Base-by-base conservation (phyloP, 805 yeast species). In the Nakazawaea ambrosiae region DNA sequence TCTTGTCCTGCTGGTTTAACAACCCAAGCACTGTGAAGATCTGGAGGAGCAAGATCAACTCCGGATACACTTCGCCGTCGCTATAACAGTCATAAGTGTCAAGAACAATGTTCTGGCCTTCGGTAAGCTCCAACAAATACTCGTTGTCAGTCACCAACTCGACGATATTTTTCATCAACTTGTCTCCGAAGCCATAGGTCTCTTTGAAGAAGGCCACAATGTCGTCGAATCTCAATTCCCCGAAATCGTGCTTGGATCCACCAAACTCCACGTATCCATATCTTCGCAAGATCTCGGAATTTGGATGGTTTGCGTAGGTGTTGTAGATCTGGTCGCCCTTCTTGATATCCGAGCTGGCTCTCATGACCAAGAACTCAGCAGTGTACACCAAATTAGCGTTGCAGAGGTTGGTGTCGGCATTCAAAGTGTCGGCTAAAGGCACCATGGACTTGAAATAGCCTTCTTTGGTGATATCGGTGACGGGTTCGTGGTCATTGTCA, bases 251-350 rank as follows among this genome's bases (percentile, higher is more conserved):
- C 33, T 71, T 73, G 2, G 92, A 81, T 0, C 86, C 85, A 16
- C 65, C 67, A 25, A 53, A 38, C 58, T 89, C 96, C 19, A 87
- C 92, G 50, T 85, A 90, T 0, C 98, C 98, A 49, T 90, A 90
- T 40, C 95, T 71, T 50, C 98, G 72, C 39, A 92, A 63, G 23
- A 92, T 68, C 50, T 92, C 97, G n/a, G 90, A 65, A 55, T 89
- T 90, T 26, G 97, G 92, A 46, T 84, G 78, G 31, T 88, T 92
- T 1, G 96, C 94, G 55, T 92, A 90, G 0, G 87, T 81, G 58
- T 90, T 90, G 59, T 73, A 89, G 4, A 90, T 65, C 53, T 92
- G 97, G 23, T 76, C 81, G 3, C 83, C 88, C 25, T 60, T 60
- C 4, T 55, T 38, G 27, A 90, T 89, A 4, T 61, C 57, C 39